phyloP scores from a whole-genome alignment of 805 yeast species.

The Debaryomyces castellii region DNA sequence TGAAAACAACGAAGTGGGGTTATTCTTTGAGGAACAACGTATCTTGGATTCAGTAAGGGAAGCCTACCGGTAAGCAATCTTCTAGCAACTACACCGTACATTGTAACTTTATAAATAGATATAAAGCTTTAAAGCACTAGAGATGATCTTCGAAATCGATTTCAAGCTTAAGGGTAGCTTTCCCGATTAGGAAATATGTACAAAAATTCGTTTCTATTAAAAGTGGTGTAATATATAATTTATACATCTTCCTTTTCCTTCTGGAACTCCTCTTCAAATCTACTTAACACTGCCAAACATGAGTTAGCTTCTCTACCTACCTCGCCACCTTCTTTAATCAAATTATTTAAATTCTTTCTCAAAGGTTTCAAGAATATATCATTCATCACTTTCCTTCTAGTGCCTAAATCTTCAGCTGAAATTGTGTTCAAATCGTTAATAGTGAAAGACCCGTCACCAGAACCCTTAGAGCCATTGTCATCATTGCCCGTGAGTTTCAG shows the following conservation, averaged over 20 bases:
- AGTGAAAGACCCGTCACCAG: conserved; percentile 24
- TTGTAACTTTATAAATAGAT: neutral
- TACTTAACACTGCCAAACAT: conserved; percentile 16
- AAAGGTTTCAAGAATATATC: conserved; percentile 55
- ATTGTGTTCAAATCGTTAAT: conserved; percentile 42
- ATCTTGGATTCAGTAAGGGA: neutral
- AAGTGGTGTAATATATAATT: neutral
- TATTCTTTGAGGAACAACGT: neutral
- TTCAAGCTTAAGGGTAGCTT: neutral
- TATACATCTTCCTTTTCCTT: neutral
- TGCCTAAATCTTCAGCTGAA: conserved; percentile 60
- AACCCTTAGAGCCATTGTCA: conserved; percentile 1
- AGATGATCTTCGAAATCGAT: neutral
- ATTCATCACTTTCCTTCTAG: conserved; percentile 52
- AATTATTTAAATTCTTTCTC: conserved; percentile 45
- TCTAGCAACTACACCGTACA: neutral
- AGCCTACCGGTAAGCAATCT: neutral
- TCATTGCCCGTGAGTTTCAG: neutral
- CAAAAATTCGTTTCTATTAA: neutral
- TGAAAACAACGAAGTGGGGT: conserved; percentile 7
- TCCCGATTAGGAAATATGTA: neutral
- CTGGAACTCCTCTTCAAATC: conserved; percentile 2
- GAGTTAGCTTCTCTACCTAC: conserved; percentile 51
- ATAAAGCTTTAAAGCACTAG: neutral
- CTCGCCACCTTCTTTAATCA: conserved; percentile 72